Percentiles rank a stretch among this genome's conserved stretches.
These are phyloP conservation scores for Mortierella antarctica DNA, from an alignment of 192 early-diverging fungal genomes.

Conservation along the genomic window DNA sequence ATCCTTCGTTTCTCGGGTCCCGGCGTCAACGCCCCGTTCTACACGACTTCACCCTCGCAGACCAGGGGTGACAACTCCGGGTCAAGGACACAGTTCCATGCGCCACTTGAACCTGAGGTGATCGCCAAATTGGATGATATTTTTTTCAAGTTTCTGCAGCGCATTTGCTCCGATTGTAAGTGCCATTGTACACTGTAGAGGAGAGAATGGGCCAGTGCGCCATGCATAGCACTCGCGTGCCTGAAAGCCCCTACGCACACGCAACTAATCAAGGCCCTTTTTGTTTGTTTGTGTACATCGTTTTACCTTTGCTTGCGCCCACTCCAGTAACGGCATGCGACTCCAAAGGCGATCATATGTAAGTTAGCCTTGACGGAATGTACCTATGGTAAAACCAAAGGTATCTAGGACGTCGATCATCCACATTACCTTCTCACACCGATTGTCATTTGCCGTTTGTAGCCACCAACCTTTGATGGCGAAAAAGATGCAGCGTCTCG, in stretches of 20 bases:
- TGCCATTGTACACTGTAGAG: constrained; percentile 3
- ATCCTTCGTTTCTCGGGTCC: too few species aligned
- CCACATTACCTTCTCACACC: neutral
- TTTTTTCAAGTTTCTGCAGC: constrained; percentile 74
- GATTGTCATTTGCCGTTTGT: neutral
- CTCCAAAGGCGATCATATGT: constrained; percentile 77
- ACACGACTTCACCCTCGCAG: too few species aligned
- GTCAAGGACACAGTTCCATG: constrained; percentile 55
- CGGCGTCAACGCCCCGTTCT: too few species aligned
- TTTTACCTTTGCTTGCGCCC: neutral
- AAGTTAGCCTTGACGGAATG: constrained; percentile 28
- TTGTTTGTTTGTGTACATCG: constrained; percentile 15
- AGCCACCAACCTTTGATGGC: constrained; percentile 83
- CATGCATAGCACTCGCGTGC: neutral
- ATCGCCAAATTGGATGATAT: constrained; percentile 68
- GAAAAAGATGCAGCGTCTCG: constrained; percentile 78
- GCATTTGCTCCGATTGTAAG: constrained; percentile 76
- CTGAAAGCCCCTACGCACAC: neutral
- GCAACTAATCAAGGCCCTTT: neutral
- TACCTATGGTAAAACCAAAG: neutral
- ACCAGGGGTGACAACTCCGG: constrained; percentile 17
- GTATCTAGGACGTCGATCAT: neutral
- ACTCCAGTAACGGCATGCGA: constrained; percentile 69
- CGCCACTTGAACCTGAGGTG: constrained; percentile 58
- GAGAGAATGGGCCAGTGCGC: neutral